Evolutionary conservation across 2,329 filamentous ascomycete genomes (phyloP).

Genomic region (Karstenula rhodostoma): DNA sequence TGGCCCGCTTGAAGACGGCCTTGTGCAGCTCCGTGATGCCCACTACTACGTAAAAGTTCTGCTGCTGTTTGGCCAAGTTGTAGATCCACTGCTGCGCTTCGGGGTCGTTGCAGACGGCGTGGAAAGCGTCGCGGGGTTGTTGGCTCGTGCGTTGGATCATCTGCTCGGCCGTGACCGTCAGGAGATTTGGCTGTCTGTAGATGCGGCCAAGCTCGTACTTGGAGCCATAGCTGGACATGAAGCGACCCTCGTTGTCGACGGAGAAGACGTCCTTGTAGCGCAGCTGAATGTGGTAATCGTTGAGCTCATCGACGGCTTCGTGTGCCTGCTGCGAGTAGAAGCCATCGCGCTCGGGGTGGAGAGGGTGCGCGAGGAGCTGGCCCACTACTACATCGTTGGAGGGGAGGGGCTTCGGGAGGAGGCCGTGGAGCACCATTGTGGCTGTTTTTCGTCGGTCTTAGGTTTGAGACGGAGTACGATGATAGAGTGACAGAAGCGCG

Average conservation of each 20-base stretch:
- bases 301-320: conserved; percentile 46
- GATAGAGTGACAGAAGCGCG: neutral
- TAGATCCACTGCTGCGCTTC: conserved; percentile 45
- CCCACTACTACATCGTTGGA: conserved; percentile 44
- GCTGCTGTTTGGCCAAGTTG: conserved; percentile 35
- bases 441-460: neutral
- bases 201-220: conserved; percentile 49
- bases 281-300: conserved; percentile 50
- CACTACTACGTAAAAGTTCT: conserved; percentile 46
- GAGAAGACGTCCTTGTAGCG: conserved; percentile 50
- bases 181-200: conserved; percentile 48
- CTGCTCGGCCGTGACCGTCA: conserved; percentile 47
- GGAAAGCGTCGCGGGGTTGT: conserved; percentile 35
- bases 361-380: conserved; percentile 47
- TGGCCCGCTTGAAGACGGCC: conserved; percentile 47
- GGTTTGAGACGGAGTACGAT: neutral
- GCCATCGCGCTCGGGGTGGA: conserved; percentile 47
- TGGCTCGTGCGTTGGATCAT: conserved; percentile 49
- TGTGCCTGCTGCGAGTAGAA: conserved; percentile 47
- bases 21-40: conserved; percentile 51
- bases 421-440: conserved; percentile 45
- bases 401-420: conserved; percentile 48
- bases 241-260: conserved; percentile 47
- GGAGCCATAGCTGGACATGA: conserved; percentile 49
- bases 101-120: conserved; percentile 44